phyloP scores from a whole-genome alignment of 2,329 filamentous ascomycete genomes.

The Diaporthe longicolla region DNA sequence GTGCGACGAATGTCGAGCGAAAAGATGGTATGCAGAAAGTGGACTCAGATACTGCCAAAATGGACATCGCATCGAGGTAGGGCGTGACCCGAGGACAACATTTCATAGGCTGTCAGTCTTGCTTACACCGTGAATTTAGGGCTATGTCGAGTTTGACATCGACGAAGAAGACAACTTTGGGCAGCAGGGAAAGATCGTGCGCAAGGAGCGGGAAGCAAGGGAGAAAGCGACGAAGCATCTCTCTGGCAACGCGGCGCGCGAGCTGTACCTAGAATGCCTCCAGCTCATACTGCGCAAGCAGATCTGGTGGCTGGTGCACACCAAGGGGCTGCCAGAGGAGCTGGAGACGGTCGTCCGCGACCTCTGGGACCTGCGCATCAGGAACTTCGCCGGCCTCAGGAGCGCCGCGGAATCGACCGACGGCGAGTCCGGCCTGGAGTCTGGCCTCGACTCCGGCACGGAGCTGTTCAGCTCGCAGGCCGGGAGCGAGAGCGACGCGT shows the following conservation, averaged over 20 bases:
- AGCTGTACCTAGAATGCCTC: constrained; percentile 86
- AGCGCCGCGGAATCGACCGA: constrained; percentile 54
- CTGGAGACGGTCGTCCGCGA: constrained; percentile 86
- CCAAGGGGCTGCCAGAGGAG: constrained; percentile 76
- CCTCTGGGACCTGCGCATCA: constrained; percentile 83
- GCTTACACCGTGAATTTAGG: constrained; percentile 51
- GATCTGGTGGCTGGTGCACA: constrained; percentile 78
- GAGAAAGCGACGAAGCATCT: constrained; percentile 70
- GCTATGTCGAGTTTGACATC: constrained; percentile 68
- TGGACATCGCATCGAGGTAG: constrained; percentile 83
- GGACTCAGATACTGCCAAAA: constrained; percentile 84
- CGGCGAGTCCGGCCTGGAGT: constrained; percentile 50
- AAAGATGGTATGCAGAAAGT: constrained; percentile 80
- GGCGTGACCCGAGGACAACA: constrained; percentile 36
- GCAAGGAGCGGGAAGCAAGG: constrained; percentile 70
- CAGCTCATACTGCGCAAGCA: constrained; percentile 90
- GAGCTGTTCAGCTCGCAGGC: constrained; percentile 73
- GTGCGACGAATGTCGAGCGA: constrained; percentile 78
- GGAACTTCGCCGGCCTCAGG: constrained; percentile 68
- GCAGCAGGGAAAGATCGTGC: constrained; percentile 65
- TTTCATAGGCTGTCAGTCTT: background rate
- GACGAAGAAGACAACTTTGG: constrained; percentile 80
- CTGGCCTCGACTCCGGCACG: constrained; percentile 48
- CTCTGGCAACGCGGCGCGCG: constrained; percentile 76
- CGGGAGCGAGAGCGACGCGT: constrained; percentile 52